Evolutionary conservation across 305 asterid species (phyloP).

Genomic region (Coffea humblotiana): DNA sequence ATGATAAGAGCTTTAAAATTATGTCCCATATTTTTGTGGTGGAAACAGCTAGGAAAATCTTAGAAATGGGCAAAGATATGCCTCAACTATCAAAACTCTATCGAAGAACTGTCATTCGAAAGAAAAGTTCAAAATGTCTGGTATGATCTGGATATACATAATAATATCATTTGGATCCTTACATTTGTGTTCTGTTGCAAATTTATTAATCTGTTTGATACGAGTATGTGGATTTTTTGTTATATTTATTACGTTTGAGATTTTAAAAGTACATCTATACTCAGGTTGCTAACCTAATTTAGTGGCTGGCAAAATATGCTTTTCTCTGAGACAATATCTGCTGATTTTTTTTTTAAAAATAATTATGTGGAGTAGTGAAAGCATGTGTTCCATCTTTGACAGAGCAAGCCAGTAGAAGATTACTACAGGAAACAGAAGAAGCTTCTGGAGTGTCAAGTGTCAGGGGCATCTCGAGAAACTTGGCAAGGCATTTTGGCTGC

Average conservation of each 20-base stretch:
- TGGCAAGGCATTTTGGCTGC: constrained; percentile 93
- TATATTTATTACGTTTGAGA: no score
- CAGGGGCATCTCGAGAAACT: constrained; percentile 65
- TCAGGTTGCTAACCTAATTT: background rate
- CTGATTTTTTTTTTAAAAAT: background rate
- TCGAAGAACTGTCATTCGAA: background rate
- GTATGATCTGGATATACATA: background rate
- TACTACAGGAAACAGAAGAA: constrained; percentile 79
- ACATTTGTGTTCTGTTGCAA: background rate
- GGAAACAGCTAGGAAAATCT: background rate
- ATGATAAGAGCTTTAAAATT: background rate
- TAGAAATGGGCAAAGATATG: no score
- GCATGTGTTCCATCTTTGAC: constrained; percentile 18
- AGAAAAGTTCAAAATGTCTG: background rate
- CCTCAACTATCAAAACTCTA: background rate
- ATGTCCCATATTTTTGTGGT: background rate
- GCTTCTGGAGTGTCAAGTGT: constrained; percentile 72
- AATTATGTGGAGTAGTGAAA: background rate
- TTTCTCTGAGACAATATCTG: background rate
- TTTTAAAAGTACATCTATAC: background rate
- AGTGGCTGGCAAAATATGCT: background rate
- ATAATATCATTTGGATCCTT: background rate
- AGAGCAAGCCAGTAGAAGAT: constrained; percentile 80
- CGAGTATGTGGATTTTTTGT: background rate
- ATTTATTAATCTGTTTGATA: background rate